Percentiles rank a stretch among this genome's conserved stretches.
phyloP scores from a whole-genome alignment of 345 rosid genomes.

The Turnera subulata region DNA sequence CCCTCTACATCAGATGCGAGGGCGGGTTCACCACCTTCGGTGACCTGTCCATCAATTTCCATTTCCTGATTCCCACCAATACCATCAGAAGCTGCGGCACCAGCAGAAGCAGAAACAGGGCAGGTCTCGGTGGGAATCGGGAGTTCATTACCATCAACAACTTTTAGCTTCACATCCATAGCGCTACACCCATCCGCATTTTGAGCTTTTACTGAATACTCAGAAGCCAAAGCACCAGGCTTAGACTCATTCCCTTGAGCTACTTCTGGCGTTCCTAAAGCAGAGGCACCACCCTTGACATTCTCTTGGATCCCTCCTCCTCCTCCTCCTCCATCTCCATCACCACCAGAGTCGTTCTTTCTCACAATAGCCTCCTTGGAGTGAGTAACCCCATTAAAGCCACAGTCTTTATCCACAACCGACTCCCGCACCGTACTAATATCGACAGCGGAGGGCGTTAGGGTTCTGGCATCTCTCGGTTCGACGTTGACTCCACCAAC shows the following conservation, averaged over 20 bases:
- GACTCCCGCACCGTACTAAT: conserved; percentile 2
- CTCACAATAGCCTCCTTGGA: conserved; percentile 1
- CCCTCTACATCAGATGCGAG: not conserved
- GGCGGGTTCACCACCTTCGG: conserved; percentile 7
- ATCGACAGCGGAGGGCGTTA: conserved; percentile 9
- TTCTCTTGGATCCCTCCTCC: conserved; percentile 7
- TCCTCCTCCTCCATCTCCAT: conserved; percentile 8
- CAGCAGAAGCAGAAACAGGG: too few species aligned
- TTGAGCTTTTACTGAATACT: not conserved
- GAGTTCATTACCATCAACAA: not conserved
- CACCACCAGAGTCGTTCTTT: conserved; percentile 3
- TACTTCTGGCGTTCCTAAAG: not conserved
- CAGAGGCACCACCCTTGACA: conserved; percentile 5
- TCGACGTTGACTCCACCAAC: conserved; percentile 3
- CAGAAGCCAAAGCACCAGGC: conserved; percentile 1
- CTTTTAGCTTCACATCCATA: conserved; percentile 5
- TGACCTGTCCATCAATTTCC: conserved; percentile 17
- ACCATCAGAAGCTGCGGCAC: too few species aligned
- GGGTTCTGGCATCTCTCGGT: conserved; percentile 14
- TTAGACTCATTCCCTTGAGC: conserved; percentile 1
- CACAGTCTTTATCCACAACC: conserved; percentile 10
- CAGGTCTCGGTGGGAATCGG: not conserved
- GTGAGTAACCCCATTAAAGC: conserved; percentile 4
- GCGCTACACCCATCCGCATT: not conserved
- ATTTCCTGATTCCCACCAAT: conserved; percentile 14